Evolutionary conservation across 2,329 filamentous ascomycete species (phyloP).

Genomic region (Diaporthe caulivora): DNA sequence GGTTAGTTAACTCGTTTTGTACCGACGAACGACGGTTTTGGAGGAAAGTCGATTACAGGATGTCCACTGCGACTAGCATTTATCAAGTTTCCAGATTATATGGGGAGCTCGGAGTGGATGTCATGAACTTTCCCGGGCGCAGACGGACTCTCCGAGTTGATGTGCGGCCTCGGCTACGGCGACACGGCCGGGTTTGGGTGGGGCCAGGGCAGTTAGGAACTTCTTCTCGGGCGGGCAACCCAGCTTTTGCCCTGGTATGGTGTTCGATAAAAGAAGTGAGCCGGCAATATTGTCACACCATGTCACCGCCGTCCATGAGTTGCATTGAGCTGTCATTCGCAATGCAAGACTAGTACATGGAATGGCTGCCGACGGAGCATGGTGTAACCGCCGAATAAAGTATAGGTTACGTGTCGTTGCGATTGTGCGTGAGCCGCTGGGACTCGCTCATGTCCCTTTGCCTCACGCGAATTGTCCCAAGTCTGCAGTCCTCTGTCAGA

Average conservation of each 20-base stretch:
- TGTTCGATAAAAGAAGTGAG: not conserved
- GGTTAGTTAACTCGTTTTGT: not conserved
- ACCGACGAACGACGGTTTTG: too few relatives aligned
- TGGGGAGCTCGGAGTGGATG: not conserved
- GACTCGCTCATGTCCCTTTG: not conserved
- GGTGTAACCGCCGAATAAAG: not conserved
- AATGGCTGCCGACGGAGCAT: not conserved
- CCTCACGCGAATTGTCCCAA: not conserved
- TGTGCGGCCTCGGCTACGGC: not conserved
- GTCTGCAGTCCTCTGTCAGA: too few relatives aligned
- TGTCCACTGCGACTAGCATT: not conserved
- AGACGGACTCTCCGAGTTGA: not conserved
- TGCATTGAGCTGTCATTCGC: not conserved
- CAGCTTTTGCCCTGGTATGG: too few relatives aligned
- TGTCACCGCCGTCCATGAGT: not conserved
- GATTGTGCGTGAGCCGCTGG: not conserved
- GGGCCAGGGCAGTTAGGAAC: not conserved
- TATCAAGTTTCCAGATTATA: too few relatives aligned
- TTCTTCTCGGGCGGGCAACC: not conserved
- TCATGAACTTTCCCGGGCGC: not conserved
- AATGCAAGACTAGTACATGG: too few relatives aligned
- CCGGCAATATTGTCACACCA: not conserved
- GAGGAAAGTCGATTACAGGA: too few relatives aligned
- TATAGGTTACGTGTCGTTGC: not conserved
- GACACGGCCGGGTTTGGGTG: not conserved